Evolutionary conservation across 805 yeast species (phyloP).

Genomic region (Candida krabiensis): DNA sequence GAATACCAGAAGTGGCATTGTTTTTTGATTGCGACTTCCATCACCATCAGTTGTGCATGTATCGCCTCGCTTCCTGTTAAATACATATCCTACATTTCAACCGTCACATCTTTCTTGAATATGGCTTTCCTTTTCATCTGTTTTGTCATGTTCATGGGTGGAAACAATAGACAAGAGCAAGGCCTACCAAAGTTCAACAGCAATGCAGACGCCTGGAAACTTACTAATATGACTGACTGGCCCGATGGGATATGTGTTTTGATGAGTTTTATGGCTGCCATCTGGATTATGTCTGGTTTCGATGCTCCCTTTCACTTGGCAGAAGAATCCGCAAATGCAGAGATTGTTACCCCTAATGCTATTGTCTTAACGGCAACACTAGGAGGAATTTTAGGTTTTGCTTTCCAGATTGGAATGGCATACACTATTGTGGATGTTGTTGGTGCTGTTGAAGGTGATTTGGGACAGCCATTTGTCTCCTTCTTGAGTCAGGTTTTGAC

Average conservation of each 20-base stretch:
- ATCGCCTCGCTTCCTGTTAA: slow-evolving; percentile 56
- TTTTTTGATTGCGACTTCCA: slow-evolving; percentile 52
- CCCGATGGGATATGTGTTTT: slow-evolving; percentile 61
- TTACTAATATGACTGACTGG: slow-evolving; percentile 59
- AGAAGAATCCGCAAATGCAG: slow-evolving; percentile 70
- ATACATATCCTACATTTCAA: slow-evolving; percentile 52
- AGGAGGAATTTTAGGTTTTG: slow-evolving; percentile 58
- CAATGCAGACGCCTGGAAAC: slow-evolving; percentile 52
- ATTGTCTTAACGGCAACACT: slow-evolving; percentile 56
- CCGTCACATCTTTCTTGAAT: slow-evolving; percentile 50
- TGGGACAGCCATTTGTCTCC: slow-evolving; percentile 62
- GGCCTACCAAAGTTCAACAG: slow-evolving; percentile 49
- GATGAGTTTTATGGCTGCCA: slow-evolving; percentile 58
- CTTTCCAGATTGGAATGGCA: slow-evolving; percentile 59
- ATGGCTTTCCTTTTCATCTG: slow-evolving; percentile 50
- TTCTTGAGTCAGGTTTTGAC: slow-evolving; percentile 50
- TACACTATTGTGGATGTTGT: slow-evolving; percentile 56
- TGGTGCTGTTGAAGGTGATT: slow-evolving; percentile 45
- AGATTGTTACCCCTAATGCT: slow-evolving; percentile 65
- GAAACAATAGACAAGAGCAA: slow-evolving; percentile 39
- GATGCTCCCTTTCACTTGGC: slow-evolving; percentile 74
- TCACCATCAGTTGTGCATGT: slow-evolving; percentile 46
- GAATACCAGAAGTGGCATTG: slow-evolving; percentile 47
- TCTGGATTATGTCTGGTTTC: slow-evolving; percentile 75
- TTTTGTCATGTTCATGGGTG: slow-evolving; percentile 53